Percentiles rank a stretch among this genome's conserved stretches.
phyloP scores from a whole-genome alignment of 306 rosid species.

The Glycine latifolia region DNA sequence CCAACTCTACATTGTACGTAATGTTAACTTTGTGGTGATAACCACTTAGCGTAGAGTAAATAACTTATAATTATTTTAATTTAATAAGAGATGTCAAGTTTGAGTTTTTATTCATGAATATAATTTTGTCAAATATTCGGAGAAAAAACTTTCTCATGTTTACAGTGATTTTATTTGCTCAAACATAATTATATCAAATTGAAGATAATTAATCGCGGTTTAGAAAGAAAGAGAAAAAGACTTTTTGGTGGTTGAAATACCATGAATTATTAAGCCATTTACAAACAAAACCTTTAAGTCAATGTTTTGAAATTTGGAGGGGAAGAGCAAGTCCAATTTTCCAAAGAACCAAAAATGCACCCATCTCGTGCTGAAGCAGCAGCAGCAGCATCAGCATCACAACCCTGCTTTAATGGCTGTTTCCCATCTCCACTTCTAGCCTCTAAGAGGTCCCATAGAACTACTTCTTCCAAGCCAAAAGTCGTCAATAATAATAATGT shows the following conservation, averaged over 20 bases:
- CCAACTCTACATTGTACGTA: neutral
- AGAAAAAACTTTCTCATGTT: too few species aligned
- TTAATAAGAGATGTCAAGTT: too few species aligned
- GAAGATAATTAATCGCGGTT: too few species aligned
- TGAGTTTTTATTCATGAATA: too few species aligned
- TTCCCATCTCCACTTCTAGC: slow-evolving; percentile 56
- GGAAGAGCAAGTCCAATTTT: neutral
- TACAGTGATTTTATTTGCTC: too few species aligned
- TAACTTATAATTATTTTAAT: too few species aligned
- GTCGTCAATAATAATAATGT: neutral
- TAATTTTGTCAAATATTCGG: too few species aligned
- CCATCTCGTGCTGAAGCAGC: slow-evolving; percentile 53
- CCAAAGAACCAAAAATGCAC: slow-evolving; percentile 50
- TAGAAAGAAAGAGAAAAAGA: too few species aligned
- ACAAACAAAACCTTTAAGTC: slow-evolving; percentile 6
- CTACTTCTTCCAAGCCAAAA: slow-evolving; percentile 42
- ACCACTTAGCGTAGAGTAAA: too few species aligned
- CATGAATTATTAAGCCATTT: neutral
- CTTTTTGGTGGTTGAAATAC: neutral
- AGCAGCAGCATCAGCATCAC: slow-evolving; percentile 21
- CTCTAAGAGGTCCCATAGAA: slow-evolving; percentile 42
- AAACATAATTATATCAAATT: too few species aligned
- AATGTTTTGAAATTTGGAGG: slow-evolving; percentile 12
- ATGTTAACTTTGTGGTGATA: neutral
- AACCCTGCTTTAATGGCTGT: slow-evolving; percentile 70